A percentile compares a stretch with the other conserved stretches of the same genome.
These are phyloP conservation scores for Calonectria pseudoreteaudii DNA, from an alignment of 2,329 filamentous ascomycete species.

Conservation along the genomic window DNA sequence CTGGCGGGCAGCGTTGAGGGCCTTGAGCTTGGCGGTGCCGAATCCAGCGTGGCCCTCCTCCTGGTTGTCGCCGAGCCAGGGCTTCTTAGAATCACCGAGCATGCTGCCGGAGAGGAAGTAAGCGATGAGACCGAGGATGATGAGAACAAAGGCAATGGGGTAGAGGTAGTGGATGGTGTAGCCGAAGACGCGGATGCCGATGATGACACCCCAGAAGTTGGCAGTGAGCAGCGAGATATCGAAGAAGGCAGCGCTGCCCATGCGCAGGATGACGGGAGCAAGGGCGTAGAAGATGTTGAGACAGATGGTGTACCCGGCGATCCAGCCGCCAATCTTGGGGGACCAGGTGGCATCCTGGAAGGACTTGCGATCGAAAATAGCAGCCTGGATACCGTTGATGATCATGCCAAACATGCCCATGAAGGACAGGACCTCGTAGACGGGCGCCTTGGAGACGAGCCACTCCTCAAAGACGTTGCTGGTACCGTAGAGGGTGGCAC, in stretches of 20 bases:
- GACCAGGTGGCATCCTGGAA: slow-evolving; percentile 77
- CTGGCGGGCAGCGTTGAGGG: slow-evolving; percentile 67
- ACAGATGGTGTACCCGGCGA: slow-evolving; percentile 89
- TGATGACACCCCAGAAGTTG: slow-evolving; percentile 97
- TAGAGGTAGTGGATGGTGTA: slow-evolving; percentile 89
- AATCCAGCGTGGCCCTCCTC: slow-evolving; percentile 82
- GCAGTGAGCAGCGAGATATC: slow-evolving; percentile 94
- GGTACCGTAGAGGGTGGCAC: slow-evolving; percentile 91
- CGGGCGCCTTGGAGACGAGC: slow-evolving; percentile 85
- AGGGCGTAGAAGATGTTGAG: slow-evolving; percentile 88
- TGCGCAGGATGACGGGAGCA: slow-evolving; percentile 87
- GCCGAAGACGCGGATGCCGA: slow-evolving; percentile 88
- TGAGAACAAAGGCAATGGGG: slow-evolving; percentile 93
- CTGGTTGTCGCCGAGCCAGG: slow-evolving; percentile 92
- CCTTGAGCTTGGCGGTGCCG: slow-evolving; percentile 86
- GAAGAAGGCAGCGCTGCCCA: slow-evolving; percentile 93
- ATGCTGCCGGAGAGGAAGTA: slow-evolving; percentile 90
- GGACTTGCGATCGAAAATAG: slow-evolving; percentile 86
- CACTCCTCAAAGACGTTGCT: slow-evolving; percentile 95
- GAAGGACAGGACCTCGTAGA: slow-evolving; percentile 95
- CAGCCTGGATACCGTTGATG: slow-evolving; percentile 92
- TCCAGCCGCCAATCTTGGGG: slow-evolving; percentile 78
- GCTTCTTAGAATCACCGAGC: slow-evolving; percentile 91
- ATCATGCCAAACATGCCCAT: slow-evolving; percentile 87
- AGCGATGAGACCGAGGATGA: slow-evolving; percentile 84